Base-by-base conservation (phyloP, 2,329 filamentous ascomycete species). In the Bretziella fagacearum region DNA sequence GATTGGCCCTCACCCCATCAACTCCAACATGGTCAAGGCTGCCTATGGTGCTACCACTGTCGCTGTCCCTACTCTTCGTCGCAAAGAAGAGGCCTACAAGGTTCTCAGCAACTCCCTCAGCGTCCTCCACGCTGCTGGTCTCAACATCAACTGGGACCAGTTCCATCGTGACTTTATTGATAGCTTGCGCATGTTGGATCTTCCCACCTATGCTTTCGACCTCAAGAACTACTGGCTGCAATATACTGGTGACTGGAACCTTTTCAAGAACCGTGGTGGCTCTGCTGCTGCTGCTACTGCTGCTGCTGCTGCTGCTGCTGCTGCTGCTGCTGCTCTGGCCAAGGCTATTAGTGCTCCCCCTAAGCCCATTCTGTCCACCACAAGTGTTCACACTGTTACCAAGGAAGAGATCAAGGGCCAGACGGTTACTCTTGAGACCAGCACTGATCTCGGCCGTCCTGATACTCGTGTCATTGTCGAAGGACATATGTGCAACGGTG, bases 161-260 rank as follows among this genome's bases (percentile, higher is more conserved):
- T 82, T 73, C 56, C 75, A 82, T 53, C 63, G 70, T 46, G 63
- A 66, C 50, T 70, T 70, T 52, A 55, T 56, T 17, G 47, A 54
- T 0, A 61, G 58, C 10, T 59, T 64, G 2, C 60, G 60, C 3
- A 65, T 85, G 7, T 61, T 84, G 4, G 65, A 73, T 4, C 63
- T 86, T 1, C 82, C 82, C 0, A 70, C 71, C 1, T 87, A 86
- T 58, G 69, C 69, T 0, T 87, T 81, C 62, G 77, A 86, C 55
- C 66, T 75, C 55, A 83, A 84, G 66, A 79, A 74, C 53, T 84
- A 85, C 58, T 77, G 73, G 73, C 65, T 75, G 35, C 66, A 69
- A 55, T 77, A 75, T 56, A 61, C 69, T 52, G 79, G 82, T 52
- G 77, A 85, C 59, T 86, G 79, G 76, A 73, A 70, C 18, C 65